Evolutionary conservation across 208 protist species (phyloP), one percentile per base, ranked within the genome.

Genomic region (Leishmania mexicana): DNA sequence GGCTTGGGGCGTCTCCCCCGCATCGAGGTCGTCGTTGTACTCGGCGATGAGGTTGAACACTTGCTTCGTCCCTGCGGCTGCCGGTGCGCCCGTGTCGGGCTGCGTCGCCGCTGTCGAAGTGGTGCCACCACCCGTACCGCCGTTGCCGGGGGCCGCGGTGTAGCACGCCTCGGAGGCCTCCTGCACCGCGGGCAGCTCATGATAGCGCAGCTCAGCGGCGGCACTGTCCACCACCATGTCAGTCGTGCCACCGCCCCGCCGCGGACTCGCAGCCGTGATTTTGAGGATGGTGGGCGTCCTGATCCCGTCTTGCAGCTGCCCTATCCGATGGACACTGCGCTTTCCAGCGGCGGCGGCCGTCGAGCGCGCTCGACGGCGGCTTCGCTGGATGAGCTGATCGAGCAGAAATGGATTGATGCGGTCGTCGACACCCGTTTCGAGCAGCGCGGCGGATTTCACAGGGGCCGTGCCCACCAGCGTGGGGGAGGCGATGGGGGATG

Each of bases 391-490:
- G 62, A 86, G 71, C 78, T 83, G 58, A 38, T 83, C 67, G 1
- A 86, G 78, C 35, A 82, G 11, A 6, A 77, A 77, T 3, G 83
- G 78, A 38, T 58, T 83, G 15, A 86, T 64, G 64, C 83, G 83
- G 67, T 86, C 78, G 45, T 86, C 83, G 31, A 86, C 83, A 58
- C 83, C 83, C 21, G 67, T 67, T 31, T 86, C 83, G 3, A 64
- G 49, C 78, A 86, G 31, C 17, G 83, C 83, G 17, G 83, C 78
- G 4, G 83, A 86, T n/a, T 80, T 42, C 28, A 83, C 42, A 6
- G 83, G 62, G n/a, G 51, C 42, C 4, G 62, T 21, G 42, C 40
- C n/a, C 17, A 60, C 19, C 19, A 75, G 49, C 5, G 76, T 49
- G 0, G 64, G 51, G 76, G 76, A 31, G 47, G 64, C 45, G 31